These are phyloP conservation scores for Catharanthus roseus DNA, from an alignment of 257 asterid species.

Conservation along the genomic window DNA sequence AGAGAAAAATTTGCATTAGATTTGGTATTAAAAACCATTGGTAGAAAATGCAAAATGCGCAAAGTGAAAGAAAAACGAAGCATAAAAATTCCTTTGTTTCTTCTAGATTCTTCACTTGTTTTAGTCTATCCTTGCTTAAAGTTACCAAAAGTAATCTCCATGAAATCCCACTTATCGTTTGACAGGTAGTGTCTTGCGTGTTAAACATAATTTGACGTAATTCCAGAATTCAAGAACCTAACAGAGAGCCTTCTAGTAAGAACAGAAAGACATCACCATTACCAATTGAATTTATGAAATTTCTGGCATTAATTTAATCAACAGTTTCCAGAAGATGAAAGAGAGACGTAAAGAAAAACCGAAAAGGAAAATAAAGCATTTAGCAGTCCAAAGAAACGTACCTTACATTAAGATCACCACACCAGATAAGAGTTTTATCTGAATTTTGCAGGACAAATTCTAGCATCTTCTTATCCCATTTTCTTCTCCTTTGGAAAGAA, in stretches of 20 bases:
- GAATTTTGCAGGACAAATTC: slow-evolving; percentile 61
- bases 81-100: neutral
- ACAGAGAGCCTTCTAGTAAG: neutral
- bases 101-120: neutral
- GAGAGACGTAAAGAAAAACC: neutral
- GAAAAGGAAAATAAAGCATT: slow-evolving; percentile 3
- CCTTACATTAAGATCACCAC: slow-evolving; percentile 97
- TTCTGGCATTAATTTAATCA: neutral
- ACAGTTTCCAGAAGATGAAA: neutral
- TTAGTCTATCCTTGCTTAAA: neutral
- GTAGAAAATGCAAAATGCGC: neutral
- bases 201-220: neutral
- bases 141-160: neutral
- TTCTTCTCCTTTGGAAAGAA: slow-evolving; percentile 88
- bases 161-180: neutral
- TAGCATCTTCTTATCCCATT: slow-evolving; percentile 93
- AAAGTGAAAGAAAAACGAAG: neutral
- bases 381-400: slow-evolving; percentile 25
- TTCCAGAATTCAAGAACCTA: neutral
- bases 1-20: neutral
- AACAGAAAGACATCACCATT: neutral
- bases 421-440: slow-evolving; percentile 93
- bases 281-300: neutral
- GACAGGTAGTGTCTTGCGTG: neutral
- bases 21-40: neutral